A percentile compares a stretch with the other conserved stretches of the same genome.
These are phyloP conservation scores for Kwoniella heveanensis DNA, from an alignment of 768 basidiomycete genomes.

Conservation along the genomic window DNA sequence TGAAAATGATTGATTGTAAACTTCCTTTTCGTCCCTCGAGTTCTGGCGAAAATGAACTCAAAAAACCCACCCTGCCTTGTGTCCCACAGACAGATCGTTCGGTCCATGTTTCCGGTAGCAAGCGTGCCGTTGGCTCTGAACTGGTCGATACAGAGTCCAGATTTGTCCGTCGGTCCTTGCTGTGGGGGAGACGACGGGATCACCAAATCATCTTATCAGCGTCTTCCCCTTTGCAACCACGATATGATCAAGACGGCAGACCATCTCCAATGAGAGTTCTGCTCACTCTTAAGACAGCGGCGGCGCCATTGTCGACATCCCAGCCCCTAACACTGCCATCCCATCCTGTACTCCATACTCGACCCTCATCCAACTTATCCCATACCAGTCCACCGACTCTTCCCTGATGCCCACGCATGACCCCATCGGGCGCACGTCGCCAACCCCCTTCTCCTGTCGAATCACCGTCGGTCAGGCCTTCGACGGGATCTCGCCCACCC, in stretches of 20 bases:
- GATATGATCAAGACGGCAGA: too few relatives aligned
- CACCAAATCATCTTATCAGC: neutral
- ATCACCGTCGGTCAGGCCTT: constrained; percentile 38
- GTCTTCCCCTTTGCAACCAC: neutral
- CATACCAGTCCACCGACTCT: constrained; percentile 77
- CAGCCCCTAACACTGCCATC: constrained; percentile 87
- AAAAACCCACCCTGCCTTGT: constrained; percentile 54
- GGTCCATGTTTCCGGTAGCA: constrained; percentile 58
- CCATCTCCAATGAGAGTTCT: too few relatives aligned
- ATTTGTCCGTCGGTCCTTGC: constrained; percentile 57
- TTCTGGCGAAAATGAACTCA: neutral
- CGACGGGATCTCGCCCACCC: constrained; percentile 59
- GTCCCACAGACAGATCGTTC: constrained; percentile 59
- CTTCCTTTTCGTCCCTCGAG: neutral
- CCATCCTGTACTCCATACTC: constrained; percentile 68
- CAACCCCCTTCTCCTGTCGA: constrained; percentile 47
- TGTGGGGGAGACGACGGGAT: constrained; percentile 12
- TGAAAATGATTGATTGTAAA: neutral
- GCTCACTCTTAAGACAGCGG: constrained; percentile 55
- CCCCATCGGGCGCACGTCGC: constrained; percentile 64
- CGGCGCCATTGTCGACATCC: constrained; percentile 73
- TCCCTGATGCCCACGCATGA: constrained; percentile 80
- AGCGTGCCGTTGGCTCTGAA: constrained; percentile 52
- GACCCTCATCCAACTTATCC: constrained; percentile 53
- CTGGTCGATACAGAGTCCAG: constrained; percentile 57